Evolutionary conservation across 2,329 filamentous ascomycete species (phyloP).

Genomic region (Alternaria sp.): DNA sequence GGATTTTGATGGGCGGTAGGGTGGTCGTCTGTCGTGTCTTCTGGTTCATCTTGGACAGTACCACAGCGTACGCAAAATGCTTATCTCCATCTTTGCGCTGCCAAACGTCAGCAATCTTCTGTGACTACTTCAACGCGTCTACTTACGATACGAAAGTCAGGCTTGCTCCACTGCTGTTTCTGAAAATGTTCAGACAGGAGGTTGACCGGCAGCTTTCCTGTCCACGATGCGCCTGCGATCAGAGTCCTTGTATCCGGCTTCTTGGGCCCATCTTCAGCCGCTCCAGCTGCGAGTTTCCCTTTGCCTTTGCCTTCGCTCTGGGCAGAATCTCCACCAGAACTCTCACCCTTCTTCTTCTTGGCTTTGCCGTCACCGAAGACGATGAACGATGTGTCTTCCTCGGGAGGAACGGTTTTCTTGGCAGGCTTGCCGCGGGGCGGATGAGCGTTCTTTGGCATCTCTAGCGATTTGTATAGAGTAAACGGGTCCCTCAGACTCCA

Average conservation of each 20-base stretch:
- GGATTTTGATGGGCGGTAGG: slow-evolving; percentile 83
- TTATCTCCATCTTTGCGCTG: slow-evolving; percentile 76
- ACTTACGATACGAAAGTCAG: slow-evolving; percentile 82
- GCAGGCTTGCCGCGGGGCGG: slow-evolving; percentile 53
- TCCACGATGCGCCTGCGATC: slow-evolving; percentile 96
- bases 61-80: slow-evolving; percentile 77
- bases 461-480: slow-evolving; percentile 11
- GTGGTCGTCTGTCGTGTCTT: slow-evolving; percentile 82
- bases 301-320: slow-evolving; percentile 44
- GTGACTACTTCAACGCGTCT: neutral
- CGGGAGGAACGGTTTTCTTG: slow-evolving; percentile 55
- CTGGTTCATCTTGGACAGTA: slow-evolving; percentile 73
- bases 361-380: slow-evolving; percentile 58
- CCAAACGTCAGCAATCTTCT: neutral
- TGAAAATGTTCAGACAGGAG: slow-evolving; percentile 93
- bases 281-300: slow-evolving; percentile 40
- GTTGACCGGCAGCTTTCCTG: slow-evolving; percentile 93
- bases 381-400: slow-evolving; percentile 60
- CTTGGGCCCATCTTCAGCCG: slow-evolving; percentile 58
- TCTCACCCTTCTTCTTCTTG: slow-evolving; percentile 53
- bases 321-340: slow-evolving; percentile 17
- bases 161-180: slow-evolving; percentile 93
- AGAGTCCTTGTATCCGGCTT: slow-evolving; percentile 74
- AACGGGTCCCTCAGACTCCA: slow-evolving; percentile 12
- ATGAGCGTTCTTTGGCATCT: slow-evolving; percentile 61